phyloP scores from a whole-genome alignment of 176 grass and related monocot genomes.

The Raddia distichophylla region DNA sequence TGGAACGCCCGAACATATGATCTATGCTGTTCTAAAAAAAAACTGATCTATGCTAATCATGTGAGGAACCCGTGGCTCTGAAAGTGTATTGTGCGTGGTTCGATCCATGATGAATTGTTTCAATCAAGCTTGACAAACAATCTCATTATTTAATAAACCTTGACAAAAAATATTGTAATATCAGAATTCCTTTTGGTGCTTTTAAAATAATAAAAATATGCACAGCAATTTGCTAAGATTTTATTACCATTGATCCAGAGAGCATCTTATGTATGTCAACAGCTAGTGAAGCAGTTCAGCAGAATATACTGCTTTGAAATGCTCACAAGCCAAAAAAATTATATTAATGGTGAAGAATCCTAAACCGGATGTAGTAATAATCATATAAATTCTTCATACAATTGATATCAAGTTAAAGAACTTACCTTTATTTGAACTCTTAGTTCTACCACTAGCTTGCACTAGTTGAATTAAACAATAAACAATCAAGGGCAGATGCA shows the following conservation, averaged over 20 bases:
- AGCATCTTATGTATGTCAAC: background rate
- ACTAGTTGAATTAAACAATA: background rate
- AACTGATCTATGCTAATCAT: too few species aligned
- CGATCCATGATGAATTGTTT: background rate
- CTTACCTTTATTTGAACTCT: background rate
- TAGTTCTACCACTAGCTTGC: background rate
- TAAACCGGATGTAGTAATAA: background rate
- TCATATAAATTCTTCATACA: too few species aligned
- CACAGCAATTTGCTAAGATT: background rate
- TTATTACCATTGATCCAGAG: background rate
- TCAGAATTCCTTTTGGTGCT: too few species aligned
- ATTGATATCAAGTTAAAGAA: background rate
- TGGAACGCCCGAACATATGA: background rate
- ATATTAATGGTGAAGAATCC: background rate
- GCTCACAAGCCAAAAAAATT: background rate
- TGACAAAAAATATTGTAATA: too few species aligned
- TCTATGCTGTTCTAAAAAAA: too few species aligned
- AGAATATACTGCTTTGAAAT: background rate
- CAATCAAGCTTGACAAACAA: background rate
- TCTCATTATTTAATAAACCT: too few species aligned
- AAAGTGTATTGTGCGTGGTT: constrained; percentile 5
- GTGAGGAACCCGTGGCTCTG: background rate
- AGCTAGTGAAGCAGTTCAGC: background rate
- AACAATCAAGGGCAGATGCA: constrained; percentile 16
- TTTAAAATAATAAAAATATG: background rate